Base-by-base conservation (phyloP, 345 rosid species). In the Mangifera indica region DNA sequence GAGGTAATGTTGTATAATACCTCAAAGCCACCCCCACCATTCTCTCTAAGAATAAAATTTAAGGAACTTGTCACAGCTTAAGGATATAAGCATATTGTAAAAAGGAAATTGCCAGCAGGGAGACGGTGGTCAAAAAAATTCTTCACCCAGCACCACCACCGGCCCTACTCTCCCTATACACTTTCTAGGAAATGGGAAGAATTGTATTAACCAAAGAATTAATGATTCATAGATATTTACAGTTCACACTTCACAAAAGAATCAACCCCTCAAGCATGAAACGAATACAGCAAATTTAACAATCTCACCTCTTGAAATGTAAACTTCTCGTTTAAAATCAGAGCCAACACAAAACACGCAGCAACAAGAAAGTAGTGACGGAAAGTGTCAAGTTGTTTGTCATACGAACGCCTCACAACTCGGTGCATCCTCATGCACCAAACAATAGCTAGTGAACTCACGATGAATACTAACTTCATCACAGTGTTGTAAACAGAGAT, bases 381-480 rank as follows among this genome's bases (percentile, higher is more conserved):
- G 79, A 92, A 94, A 0, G 97, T 94, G 74, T 94, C 98, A 1
- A 89, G 93, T 37, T 89, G 87, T 77, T 81, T 87, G 73, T 92
- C 95, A 63, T 94, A 92, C 21, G 97, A 81, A 10, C 85, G 92
- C 64, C 78, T 73, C 72, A 94, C 97, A 26, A 83, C 63, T 14
- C 81, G 85, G 73, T 94, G 91, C 79, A 77, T 58, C 80, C 97
- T 87, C 91, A 94, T 92, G 79, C 92, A 92, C 93, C 95, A 92
- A 58, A 94, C 93, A 51, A 94, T 90, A 3, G 98, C 97, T 46
- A 90, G 77, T 64, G 97, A 88, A 84, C 97, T 92, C 22, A 61
- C 85, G 0, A 94, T 79, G 87, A 94, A 94, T 59, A 94, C 97
- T 48, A 94, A 22, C 83, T 94, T 94, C 98, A 94, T 94, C 40